phyloP scores from a whole-genome alignment of 163 green algal genomes.

The Chlorella variabilis region DNA sequence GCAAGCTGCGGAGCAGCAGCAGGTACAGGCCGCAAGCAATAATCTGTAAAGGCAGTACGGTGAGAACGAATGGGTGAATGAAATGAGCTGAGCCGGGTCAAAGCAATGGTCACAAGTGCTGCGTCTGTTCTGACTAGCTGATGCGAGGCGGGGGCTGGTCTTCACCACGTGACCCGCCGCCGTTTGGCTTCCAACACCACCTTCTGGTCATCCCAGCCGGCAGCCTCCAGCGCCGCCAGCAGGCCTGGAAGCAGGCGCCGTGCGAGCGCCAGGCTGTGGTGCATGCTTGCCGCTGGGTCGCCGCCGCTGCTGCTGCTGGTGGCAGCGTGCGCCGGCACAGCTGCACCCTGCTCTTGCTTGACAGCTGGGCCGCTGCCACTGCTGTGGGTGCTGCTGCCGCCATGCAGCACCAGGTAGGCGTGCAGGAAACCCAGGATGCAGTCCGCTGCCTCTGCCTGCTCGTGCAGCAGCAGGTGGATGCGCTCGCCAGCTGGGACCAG shows the following conservation, averaged over 20 bases:
- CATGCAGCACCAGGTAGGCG: conserved; percentile 29
- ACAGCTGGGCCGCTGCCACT: not conserved
- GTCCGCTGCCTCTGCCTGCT: conserved; percentile 18
- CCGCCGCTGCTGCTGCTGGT: not conserved
- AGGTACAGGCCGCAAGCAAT: too few relatives aligned
- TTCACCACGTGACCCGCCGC: conserved; percentile 28
- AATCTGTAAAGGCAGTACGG: too few relatives aligned
- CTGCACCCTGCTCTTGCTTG: not conserved
- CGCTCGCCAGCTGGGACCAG: not conserved
- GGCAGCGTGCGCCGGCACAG: too few relatives aligned
- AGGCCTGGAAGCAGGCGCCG: conserved; percentile 17
- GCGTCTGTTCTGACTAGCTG: too few relatives aligned
- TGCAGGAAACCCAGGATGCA: conserved; percentile 37
- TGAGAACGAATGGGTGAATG: too few relatives aligned
- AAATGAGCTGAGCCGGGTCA: too few relatives aligned
- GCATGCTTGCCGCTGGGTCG: not conserved
- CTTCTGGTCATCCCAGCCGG: conserved; percentile 31
- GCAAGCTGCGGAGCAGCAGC: too few relatives aligned
- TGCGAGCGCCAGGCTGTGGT: not conserved
- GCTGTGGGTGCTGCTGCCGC: not conserved
- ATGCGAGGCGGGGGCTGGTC: too few relatives aligned
- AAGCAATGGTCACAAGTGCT: too few relatives aligned
- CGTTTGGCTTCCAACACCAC: conserved; percentile 36
- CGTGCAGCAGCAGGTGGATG: conserved; percentile 40
- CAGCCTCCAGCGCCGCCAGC: conserved; percentile 3